phyloP scores from a whole-genome alignment of 495 filamentous ascomycete genomes.

The Neurospora tetraspora region DNA sequence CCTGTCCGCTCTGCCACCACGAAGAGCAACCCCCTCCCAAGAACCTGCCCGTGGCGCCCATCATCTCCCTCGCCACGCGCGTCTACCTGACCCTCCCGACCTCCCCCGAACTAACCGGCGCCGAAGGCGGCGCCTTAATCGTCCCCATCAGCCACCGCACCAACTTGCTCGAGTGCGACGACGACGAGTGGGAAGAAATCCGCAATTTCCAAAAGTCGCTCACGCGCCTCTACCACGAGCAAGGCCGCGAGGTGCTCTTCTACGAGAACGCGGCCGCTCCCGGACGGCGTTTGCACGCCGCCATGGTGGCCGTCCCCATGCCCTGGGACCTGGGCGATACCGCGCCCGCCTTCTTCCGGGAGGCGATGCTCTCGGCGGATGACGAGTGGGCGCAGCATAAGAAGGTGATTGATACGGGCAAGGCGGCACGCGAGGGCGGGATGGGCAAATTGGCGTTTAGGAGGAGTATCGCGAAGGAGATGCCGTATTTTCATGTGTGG shows the following conservation, averaged over 20 bases:
- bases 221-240: constrained; percentile 84
- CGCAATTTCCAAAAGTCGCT: constrained; percentile 98
- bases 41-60: constrained; percentile 61
- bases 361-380: constrained; percentile 80
- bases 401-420: constrained; percentile 83
- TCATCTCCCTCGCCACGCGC: constrained; percentile 81
- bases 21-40: constrained; percentile 68
- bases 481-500: constrained; percentile 99
- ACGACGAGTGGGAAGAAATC: constrained; percentile 98
- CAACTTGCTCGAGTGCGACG: constrained; percentile 93
- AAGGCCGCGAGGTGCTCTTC: constrained; percentile 85
- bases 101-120: constrained; percentile 66
- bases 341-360: constrained; percentile 89
- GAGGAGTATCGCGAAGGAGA: constrained; percentile 77
- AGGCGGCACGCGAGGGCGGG: constrained; percentile 53
- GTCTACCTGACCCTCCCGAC: constrained; percentile 85
- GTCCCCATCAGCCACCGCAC: constrained; percentile 80
- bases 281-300: too few species aligned
- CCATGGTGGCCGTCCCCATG: constrained; percentile 77
- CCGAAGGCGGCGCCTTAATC: constrained; percentile 70
- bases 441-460: constrained; percentile 78
- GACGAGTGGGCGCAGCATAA: constrained; percentile 94
- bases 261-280: constrained; percentile 98
- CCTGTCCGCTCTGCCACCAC: constrained; percentile 85
- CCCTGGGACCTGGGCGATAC: constrained; percentile 81